These are phyloP conservation scores for Eutrema heterophyllum DNA, from an alignment of 345 rosid species.

Conservation along the genomic window DNA sequence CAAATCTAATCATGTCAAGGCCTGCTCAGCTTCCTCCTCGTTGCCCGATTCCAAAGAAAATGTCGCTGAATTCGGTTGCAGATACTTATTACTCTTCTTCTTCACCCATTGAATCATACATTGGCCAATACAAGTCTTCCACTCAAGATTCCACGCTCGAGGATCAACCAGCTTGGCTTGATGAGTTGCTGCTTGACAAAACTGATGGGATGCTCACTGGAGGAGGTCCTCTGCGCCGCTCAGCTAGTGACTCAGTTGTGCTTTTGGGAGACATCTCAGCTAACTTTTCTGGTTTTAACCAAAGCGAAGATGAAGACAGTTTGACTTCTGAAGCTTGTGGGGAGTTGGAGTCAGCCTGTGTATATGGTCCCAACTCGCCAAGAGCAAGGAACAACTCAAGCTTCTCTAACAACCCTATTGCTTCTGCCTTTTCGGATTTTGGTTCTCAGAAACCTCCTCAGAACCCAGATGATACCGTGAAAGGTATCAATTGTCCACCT, in stretches of 20 bases:
- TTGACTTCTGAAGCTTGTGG: slow-evolving; percentile 33
- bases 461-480: slow-evolving; percentile 37
- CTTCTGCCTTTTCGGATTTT: slow-evolving; percentile 59
- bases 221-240: slow-evolving; percentile 47
- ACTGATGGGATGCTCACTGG: slow-evolving; percentile 35
- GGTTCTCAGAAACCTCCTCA: slow-evolving; percentile 40
- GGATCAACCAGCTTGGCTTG: slow-evolving; percentile 64
- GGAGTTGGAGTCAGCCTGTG: slow-evolving; percentile 52
- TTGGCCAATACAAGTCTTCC: slow-evolving; percentile 37
- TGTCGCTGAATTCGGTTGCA: slow-evolving; percentile 25
- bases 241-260: slow-evolving; percentile 67
- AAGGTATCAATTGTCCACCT: slow-evolving; percentile 33
- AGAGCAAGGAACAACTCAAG: slow-evolving; percentile 42
- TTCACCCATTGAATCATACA: slow-evolving; percentile 24
- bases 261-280: slow-evolving; percentile 48
- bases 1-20: slow-evolving; percentile 48
- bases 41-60: slow-evolving; percentile 56
- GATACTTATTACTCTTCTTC: slow-evolving; percentile 34
- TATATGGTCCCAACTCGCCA: slow-evolving; percentile 82
- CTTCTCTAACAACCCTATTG: slow-evolving; percentile 49
- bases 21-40: slow-evolving; percentile 75
- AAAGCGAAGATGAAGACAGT: slow-evolving; percentile 33
- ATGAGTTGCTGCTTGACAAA: slow-evolving; percentile 46
- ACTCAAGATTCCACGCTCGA: slow-evolving; percentile 46
- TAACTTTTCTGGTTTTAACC: slow-evolving; percentile 36